These are phyloP conservation scores for Penicillium sclerotigenum DNA, from an alignment of 2,329 filamentous ascomycete species.

Conservation along the genomic window DNA sequence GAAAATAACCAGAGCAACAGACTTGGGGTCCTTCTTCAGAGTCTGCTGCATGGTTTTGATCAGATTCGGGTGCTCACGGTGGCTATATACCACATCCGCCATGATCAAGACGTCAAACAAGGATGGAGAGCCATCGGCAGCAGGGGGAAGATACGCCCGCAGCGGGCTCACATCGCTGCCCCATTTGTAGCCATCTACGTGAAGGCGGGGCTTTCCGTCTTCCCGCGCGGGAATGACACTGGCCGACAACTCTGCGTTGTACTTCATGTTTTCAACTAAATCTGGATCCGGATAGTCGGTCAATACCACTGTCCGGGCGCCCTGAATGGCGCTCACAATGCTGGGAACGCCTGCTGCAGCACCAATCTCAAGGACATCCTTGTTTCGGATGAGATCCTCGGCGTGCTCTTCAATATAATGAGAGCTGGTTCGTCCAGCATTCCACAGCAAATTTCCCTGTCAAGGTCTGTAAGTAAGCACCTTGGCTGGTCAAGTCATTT, in stretches of 20 bases:
- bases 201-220: conserved; percentile 41
- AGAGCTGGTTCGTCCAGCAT: conserved; percentile 75
- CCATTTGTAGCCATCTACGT: conserved; percentile 78
- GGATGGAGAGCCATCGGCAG: conserved; percentile 58
- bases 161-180: conserved; percentile 63
- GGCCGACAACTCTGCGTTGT: conserved; percentile 65
- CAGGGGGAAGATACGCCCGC: conserved; percentile 52
- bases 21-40: conserved; percentile 54
- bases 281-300: conserved; percentile 88
- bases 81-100: conserved; percentile 86
- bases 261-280: conserved; percentile 72
- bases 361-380: conserved; percentile 81
- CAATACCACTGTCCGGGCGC: conserved; percentile 67
- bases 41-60: conserved; percentile 68
- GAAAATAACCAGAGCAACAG: conserved; percentile 82
- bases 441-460: conserved; percentile 83
- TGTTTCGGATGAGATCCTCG: conserved; percentile 57
- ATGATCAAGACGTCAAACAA: conserved; percentile 78
- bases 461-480: neutral
- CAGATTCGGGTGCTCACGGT: conserved; percentile 78
- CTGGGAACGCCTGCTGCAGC: conserved; percentile 83
- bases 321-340: conserved; percentile 70
- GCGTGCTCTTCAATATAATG: conserved; percentile 71
- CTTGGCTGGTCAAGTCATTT: neutral
- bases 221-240: conserved; percentile 38